Base-by-base conservation (phyloP, 129 eudicot genomes). In the Tagetes patula region DNA sequence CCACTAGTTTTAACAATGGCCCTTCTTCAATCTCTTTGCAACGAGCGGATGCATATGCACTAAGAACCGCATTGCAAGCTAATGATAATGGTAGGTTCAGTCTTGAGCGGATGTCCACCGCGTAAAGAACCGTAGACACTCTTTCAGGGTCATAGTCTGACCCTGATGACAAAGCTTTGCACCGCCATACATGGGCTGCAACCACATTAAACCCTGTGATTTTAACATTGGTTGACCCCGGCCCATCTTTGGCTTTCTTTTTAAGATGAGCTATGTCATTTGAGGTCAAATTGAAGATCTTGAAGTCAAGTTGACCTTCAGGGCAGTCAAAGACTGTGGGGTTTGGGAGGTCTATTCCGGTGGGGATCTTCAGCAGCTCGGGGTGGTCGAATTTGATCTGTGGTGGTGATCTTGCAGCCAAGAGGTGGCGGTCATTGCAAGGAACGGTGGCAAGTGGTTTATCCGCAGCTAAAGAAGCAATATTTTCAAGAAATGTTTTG, bases 371-470 rank as follows among this genome's bases (percentile, higher is more conserved):
- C 58, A 87, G 80, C 2, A 92, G 82, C 55, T 92, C 98, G 7
- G 88, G 95, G 81, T 92, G 98, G 38, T 87, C 87, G 81, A 87
- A 87, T 6, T 87, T 77, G 84, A 92, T 86, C 2, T 61, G 80
- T 14, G 98, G 98, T 2, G 98, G 98, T 10, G 86, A 75, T 62
- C 98, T 41, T 34, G 98, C 96, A 38, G 95, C 95, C 33, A 92
- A 79, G 70, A 89, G 79, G 76, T 7, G 74, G 67, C 98, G 98
- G 13, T 92, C 85, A 43, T 92, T 82, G 88, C 85, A 89, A 6
- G 95, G 96, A 75, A 13, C 14, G 62, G 65, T 20, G 34, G 81
- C 82, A 9, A 92, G 64, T 13, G 91, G 91, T 50, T 80, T 80
- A 78, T 84, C 84, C 36, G 73, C 79, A 0, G 90, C 85, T 77